A percentile compares a stretch with the other conserved stretches of the same genome.
phyloP scores from a whole-genome alignment of 176 grass and related monocot species.

The Rhynchospora pubera region DNA sequence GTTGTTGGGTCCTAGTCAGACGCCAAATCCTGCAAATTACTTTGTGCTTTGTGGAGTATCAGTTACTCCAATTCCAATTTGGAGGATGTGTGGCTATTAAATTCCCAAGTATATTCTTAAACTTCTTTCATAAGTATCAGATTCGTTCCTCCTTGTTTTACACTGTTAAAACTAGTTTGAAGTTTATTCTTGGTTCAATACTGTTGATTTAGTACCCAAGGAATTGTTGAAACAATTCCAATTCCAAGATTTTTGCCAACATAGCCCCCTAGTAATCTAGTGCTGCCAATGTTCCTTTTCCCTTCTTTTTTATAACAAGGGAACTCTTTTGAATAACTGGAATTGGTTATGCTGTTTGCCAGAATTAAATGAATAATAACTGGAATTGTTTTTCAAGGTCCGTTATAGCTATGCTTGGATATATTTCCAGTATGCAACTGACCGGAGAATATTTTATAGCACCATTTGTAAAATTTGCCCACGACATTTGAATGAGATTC shows the following conservation, averaged over 20 bases:
- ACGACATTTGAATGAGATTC: too few species aligned
- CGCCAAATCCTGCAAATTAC: not conserved
- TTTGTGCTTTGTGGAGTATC: conserved; percentile 7
- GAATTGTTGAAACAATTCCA: not conserved
- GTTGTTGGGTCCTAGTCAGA: not conserved
- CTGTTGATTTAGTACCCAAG: not conserved
- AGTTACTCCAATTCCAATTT: not conserved
- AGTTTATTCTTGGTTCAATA: conserved; percentile 2
- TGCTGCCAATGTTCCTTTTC: not conserved
- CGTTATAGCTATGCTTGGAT: not conserved
- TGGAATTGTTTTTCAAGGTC: not conserved
- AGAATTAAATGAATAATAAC: not conserved
- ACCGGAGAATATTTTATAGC: not conserved
- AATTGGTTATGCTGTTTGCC: not conserved
- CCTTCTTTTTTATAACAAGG: not conserved
- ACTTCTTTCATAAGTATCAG: not conserved
- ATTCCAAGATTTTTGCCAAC: not conserved
- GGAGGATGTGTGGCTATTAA: not conserved
- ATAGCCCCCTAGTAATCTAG: not conserved
- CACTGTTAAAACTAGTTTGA: not conserved
- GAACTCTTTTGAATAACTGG: not conserved
- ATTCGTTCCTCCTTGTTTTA: not conserved
- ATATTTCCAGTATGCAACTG: not conserved
- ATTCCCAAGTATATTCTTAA: conserved; percentile 1
- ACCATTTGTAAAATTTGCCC: too few species aligned